These are phyloP conservation scores for Nicotiana tomentosiformis DNA, from an alignment of 257 asterid genomes.

Conservation along the genomic window DNA sequence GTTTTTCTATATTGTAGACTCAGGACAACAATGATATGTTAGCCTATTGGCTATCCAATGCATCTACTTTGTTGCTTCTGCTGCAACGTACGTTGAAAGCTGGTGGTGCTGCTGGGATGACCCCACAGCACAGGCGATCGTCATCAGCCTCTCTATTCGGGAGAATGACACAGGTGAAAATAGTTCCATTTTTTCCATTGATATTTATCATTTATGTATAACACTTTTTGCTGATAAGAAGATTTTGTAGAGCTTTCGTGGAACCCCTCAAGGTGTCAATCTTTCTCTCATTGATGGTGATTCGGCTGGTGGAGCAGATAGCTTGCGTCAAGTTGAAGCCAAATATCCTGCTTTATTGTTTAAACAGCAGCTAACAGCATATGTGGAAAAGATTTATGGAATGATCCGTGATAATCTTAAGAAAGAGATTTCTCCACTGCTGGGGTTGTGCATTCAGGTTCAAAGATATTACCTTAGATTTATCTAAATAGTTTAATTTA, in stretches of 20 bases:
- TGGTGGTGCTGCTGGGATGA: slow-evolving; percentile 70
- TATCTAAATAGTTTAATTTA: neutral
- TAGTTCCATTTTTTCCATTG: neutral
- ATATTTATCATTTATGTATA: neutral
- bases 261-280: slow-evolving; percentile 74
- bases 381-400: slow-evolving; percentile 20
- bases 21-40: slow-evolving; percentile 83
- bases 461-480: neutral
- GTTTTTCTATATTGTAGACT: slow-evolving; percentile 38
- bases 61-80: slow-evolving; percentile 84
- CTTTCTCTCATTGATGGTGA: slow-evolving; percentile 64
- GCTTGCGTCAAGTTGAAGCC: slow-evolving; percentile 87
- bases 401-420: slow-evolving; percentile 21
- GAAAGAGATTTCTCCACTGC: slow-evolving; percentile 30
- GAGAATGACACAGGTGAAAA: slow-evolving; percentile 95
- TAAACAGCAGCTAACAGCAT: slow-evolving; percentile 28
- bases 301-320: slow-evolving; percentile 44
- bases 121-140: slow-evolving; percentile 75
- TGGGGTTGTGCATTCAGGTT: slow-evolving; percentile 97
- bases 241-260: slow-evolving; percentile 73
- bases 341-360: slow-evolving; percentile 95
- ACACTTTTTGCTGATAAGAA: slow-evolving; percentile 4
- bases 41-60: slow-evolving; percentile 75
- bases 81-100: slow-evolving; percentile 95
- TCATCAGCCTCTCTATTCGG: slow-evolving; percentile 87